phyloP scores from a whole-genome alignment of 2,329 filamentous ascomycete species.

The Plectosphaerella sp. region DNA sequence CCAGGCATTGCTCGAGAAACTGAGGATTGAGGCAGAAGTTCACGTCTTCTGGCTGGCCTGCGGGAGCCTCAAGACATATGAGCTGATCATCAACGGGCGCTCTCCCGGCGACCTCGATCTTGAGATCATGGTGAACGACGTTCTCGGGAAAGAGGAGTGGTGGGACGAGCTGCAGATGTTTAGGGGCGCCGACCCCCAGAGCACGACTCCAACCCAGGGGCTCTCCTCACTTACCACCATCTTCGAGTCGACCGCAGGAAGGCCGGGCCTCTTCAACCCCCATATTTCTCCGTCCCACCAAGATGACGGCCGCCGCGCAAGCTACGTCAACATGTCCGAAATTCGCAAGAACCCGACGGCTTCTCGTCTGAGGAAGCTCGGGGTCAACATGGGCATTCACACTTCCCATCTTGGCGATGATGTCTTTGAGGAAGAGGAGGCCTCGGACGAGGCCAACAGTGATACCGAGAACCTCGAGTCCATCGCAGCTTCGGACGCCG shows the following conservation, averaged over 20 bases:
- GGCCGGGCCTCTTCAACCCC: conserved; percentile 38
- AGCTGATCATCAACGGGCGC: conserved; percentile 72
- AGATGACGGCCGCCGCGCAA: conserved; percentile 29
- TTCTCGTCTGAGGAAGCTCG: conserved; percentile 47
- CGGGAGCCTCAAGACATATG: conserved; percentile 67
- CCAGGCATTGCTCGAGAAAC: conserved; percentile 69
- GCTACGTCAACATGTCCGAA: conserved; percentile 56
- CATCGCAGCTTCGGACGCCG: conserved; percentile 26
- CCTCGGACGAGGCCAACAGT: conserved; percentile 15
- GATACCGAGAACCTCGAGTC: conserved; percentile 6
- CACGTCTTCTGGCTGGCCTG: conserved; percentile 78
- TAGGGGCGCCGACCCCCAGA: conserved; percentile 31
- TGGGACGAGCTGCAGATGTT: conserved; percentile 69
- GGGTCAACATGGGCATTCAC: conserved; percentile 68
- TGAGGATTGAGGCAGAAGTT: conserved; percentile 76
- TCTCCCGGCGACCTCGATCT: conserved; percentile 41
- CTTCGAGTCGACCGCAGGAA: conserved; percentile 35
- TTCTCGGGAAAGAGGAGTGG: conserved; percentile 71
- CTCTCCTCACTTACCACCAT: conserved; percentile 37
- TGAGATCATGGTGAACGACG: conserved; percentile 54
- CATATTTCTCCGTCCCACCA: conserved; percentile 23
- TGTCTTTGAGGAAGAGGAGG: conserved; percentile 45
- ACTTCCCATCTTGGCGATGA: conserved; percentile 67
- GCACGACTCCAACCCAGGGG: conserved; percentile 37
- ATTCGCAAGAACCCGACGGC: conserved; percentile 58